Evolutionary conservation across 164 flowering plant genomes (phyloP).

Genomic region (Tetrastigma voinierianum): DNA sequence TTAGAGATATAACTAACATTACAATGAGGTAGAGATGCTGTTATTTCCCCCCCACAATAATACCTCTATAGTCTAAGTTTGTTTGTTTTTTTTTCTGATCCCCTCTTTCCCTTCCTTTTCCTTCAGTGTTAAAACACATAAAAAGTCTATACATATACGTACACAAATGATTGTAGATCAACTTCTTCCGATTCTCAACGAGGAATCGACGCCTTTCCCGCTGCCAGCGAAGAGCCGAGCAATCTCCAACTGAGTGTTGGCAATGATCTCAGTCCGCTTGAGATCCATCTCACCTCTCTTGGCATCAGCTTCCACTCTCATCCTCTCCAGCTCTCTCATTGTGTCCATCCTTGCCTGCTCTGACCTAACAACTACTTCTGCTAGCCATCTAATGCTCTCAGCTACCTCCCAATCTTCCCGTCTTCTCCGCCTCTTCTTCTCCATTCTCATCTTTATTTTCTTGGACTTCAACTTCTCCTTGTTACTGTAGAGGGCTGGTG

Average conservation of each 20-base stretch:
- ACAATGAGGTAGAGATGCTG: constrained; percentile 5
- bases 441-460: constrained; percentile 19
- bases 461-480: constrained; percentile 29
- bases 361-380: constrained; percentile 64
- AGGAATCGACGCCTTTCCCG: constrained; percentile 50
- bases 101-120: neutral
- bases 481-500: constrained; percentile 46
- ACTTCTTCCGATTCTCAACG: constrained; percentile 62
- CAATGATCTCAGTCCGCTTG: constrained; percentile 79
- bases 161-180: constrained; percentile 18
- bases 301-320: constrained; percentile 79
- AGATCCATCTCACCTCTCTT: constrained; percentile 82
- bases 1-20: neutral
- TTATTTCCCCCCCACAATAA: neutral
- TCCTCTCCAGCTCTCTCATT: constrained; percentile 77
- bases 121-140: neutral
- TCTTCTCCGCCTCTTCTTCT: constrained; percentile 26
- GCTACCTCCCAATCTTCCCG: constrained; percentile 49
- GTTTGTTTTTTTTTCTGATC: too few relatives aligned
- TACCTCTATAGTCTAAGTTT: neutral
- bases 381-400: constrained; percentile 78
- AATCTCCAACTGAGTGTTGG: constrained; percentile 82
- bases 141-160: neutral
- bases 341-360: constrained; percentile 80
- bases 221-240: constrained; percentile 61